phyloP scores from a whole-genome alignment of 352 stramenopile genomes.

The Aphanomyces astaci region DNA sequence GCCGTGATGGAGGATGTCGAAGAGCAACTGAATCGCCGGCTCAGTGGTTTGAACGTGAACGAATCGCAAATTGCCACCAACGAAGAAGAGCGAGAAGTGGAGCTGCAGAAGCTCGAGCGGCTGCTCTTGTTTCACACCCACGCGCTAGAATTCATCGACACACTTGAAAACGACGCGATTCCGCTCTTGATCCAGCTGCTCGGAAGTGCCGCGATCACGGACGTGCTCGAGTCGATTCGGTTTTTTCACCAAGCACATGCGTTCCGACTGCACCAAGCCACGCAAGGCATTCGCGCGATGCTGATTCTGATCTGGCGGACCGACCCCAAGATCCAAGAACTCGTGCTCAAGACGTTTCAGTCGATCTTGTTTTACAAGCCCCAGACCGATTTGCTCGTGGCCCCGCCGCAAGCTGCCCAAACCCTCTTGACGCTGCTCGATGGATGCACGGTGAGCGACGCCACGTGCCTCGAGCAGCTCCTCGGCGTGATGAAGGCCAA shows the following conservation, averaged over 20 bases:
- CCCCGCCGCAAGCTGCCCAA: conserved; percentile 43
- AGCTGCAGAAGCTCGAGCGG: conserved; percentile 62
- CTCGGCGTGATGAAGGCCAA: conserved; percentile 51
- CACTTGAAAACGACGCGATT: conserved; percentile 75
- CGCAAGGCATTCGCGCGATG: conserved; percentile 86
- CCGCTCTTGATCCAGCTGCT: conserved; percentile 81
- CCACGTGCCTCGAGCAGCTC: conserved; percentile 69
- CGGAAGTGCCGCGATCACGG: conserved; percentile 84
- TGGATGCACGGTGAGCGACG: conserved; percentile 66
- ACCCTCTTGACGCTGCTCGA: conserved; percentile 70
- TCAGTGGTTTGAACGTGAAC: conserved; percentile 25
- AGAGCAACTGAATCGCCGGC: conserved; percentile 42
- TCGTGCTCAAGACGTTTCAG: conserved; percentile 82
- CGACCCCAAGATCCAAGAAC: conserved; percentile 83
- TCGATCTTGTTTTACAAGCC: conserved; percentile 55
- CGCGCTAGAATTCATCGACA: conserved; percentile 88
- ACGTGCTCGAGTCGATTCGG: conserved; percentile 89
- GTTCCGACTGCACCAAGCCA: conserved; percentile 84
- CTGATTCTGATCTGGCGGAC: conserved; percentile 88
- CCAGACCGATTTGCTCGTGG: conserved; percentile 33
- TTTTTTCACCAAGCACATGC: conserved; percentile 90
- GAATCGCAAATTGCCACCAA: conserved; percentile 27
- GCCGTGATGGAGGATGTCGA: conserved; percentile 79
- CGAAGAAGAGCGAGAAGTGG: conserved; percentile 45
- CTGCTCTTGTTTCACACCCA: conserved; percentile 88